Conservation (phyloP, 1,284 basidiomycete genomes). For the Phellinidium pouzarii region DNA sequence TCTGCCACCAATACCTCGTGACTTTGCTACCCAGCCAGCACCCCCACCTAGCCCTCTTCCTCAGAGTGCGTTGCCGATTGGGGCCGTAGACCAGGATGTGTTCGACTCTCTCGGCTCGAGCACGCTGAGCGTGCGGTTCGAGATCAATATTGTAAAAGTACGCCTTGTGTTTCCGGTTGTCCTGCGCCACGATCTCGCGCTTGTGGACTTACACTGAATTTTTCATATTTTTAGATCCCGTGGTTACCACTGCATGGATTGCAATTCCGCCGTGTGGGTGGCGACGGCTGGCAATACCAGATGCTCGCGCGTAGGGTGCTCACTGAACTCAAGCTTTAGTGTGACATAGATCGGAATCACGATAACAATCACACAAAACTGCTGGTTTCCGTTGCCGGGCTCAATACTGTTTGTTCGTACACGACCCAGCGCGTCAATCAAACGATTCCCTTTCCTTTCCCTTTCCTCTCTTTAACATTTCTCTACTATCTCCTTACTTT, state of each 20-base stretch:
- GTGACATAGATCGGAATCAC: too few relatives aligned
- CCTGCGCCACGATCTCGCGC: not conserved
- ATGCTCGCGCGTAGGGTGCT: conserved; percentile 93
- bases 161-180: conserved; percentile 25
- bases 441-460: not conserved
- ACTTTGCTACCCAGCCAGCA: conserved; percentile 36
- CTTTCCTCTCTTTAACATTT: not conserved
- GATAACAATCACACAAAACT: not conserved
- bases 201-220: conserved; percentile 12
- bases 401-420: not conserved
- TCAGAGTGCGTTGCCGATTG: conserved; percentile 47
- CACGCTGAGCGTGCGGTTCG: conserved; percentile 83
- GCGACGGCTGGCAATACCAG: conserved; percentile 97
- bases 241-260: conserved; percentile 92
- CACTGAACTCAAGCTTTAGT: conserved; percentile 86
- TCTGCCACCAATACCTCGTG: conserved; percentile 66
- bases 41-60: conserved; percentile 24
- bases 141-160: conserved; percentile 93
- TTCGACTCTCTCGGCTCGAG: conserved; percentile 71
- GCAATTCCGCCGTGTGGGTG: conserved; percentile 88
- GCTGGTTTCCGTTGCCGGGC: not conserved
- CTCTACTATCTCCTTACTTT: not conserved
- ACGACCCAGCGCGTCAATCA: not conserved
- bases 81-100: conserved; percentile 58
- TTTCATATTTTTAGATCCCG: conserved; percentile 66